Evolutionary conservation across 176 grass and related monocot genomes (phyloP).

Genomic region (Cenchrus fungigraminus): DNA sequence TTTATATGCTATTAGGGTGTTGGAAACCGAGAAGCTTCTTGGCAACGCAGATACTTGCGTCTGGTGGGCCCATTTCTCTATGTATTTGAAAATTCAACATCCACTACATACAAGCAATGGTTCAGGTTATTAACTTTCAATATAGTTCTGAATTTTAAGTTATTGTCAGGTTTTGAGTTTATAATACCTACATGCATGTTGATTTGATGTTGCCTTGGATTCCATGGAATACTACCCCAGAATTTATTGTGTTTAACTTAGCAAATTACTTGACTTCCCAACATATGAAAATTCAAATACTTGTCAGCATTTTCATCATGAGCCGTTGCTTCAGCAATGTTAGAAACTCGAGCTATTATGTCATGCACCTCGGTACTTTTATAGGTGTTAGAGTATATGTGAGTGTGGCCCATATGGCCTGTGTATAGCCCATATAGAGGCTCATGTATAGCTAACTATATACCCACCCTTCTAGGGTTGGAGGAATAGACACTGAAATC

Average conservation of each 20-base stretch:
- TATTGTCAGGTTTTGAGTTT: slow-evolving; percentile 30
- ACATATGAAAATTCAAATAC: slow-evolving; percentile 1
- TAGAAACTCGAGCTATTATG: background rate
- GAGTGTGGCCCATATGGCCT: too few relatives aligned
- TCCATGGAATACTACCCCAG: background rate
- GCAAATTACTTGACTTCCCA: background rate
- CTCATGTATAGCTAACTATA: too few relatives aligned
- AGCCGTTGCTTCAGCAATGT: background rate
- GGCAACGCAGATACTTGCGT: slow-evolving; percentile 83
- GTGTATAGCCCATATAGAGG: too few relatives aligned
- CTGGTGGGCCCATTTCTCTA: slow-evolving; percentile 91
- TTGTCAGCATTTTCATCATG: background rate
- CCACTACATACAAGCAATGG: slow-evolving; percentile 91
- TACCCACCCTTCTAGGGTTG: too few relatives aligned
- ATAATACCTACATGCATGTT: background rate
- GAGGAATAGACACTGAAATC: too few relatives aligned
- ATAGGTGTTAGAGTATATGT: background rate
- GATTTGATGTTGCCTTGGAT: background rate
- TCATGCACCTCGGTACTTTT: slow-evolving; percentile 1
- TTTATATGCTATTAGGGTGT: slow-evolving; percentile 69
- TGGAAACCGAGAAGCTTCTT: slow-evolving; percentile 87
- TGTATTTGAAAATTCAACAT: slow-evolving; percentile 78
- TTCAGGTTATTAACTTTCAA: slow-evolving; percentile 64
- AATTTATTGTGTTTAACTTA: background rate
- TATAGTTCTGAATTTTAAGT: slow-evolving; percentile 26